Evolutionary conservation across 208 protist genomes (phyloP).

Genomic region (Plasmodiophora brassicae): DNA sequence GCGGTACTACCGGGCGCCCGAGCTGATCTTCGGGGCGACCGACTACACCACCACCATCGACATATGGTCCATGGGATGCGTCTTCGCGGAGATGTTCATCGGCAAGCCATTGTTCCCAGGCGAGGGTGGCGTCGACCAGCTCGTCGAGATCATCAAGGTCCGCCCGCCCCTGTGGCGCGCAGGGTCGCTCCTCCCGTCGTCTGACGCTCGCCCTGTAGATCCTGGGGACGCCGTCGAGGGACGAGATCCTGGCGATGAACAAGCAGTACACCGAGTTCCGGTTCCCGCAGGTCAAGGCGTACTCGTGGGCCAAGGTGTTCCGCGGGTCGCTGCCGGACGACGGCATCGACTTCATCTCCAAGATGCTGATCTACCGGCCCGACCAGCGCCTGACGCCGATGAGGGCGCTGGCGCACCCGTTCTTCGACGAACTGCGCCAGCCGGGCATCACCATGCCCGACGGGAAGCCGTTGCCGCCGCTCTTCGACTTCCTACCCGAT

Average conservation of each 20-base stretch:
- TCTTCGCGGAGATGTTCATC: slow-evolving; percentile 95
- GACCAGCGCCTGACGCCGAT: slow-evolving; percentile 28
- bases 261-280: slow-evolving; percentile 83
- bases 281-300: slow-evolving; percentile 87
- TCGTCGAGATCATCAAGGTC: slow-evolving; percentile 86
- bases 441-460: slow-evolving; percentile 52
- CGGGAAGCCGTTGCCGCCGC: slow-evolving; percentile 58
- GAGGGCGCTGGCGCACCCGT: slow-evolving; percentile 85
- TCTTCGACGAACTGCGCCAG: slow-evolving; percentile 94
- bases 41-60: slow-evolving; percentile 85
- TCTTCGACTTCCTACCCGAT: slow-evolving; percentile 69
- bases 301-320: slow-evolving; percentile 85
- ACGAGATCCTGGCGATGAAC: slow-evolving; percentile 85
- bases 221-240: slow-evolving; percentile 74
- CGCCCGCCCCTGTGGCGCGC: neutral
- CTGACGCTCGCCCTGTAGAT: neutral
- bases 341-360: slow-evolving; percentile 31
- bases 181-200: neutral
- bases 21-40: slow-evolving; percentile 87
- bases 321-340: too few relatives aligned
- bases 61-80: slow-evolving; percentile 89
- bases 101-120: slow-evolving; percentile 90
- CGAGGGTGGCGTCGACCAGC: slow-evolving; percentile 77
- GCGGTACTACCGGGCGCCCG: slow-evolving; percentile 85
- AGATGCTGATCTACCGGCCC: slow-evolving; percentile 22